Evolutionary conservation across 2,329 filamentous ascomycete genomes (phyloP).

Genomic region (Neocatenulostroma microsporum): DNA sequence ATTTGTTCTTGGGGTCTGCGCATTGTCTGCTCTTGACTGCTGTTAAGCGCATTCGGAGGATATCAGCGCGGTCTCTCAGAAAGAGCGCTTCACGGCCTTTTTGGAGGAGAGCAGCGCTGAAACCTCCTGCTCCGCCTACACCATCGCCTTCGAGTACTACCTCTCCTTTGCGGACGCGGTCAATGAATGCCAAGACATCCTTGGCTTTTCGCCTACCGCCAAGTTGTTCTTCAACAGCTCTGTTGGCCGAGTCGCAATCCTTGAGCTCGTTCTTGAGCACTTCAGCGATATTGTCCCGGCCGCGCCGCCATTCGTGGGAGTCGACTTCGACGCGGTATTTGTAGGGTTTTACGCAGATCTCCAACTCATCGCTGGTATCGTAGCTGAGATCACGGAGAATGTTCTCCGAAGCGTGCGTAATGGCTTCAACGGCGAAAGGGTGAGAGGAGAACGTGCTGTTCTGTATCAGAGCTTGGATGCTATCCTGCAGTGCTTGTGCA

Average conservation of each 20-base stretch:
- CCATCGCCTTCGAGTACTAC: slow-evolving; percentile 73
- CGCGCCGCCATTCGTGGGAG: slow-evolving; percentile 77
- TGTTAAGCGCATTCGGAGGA: slow-evolving; percentile 80
- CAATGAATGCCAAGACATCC: slow-evolving; percentile 86
- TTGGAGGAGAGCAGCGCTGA: slow-evolving; percentile 72
- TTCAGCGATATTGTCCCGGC: slow-evolving; percentile 70
- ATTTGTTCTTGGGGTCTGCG: slow-evolving; percentile 75
- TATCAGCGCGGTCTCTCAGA: slow-evolving; percentile 80
- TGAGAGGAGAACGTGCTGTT: slow-evolving; percentile 81
- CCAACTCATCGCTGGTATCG: slow-evolving; percentile 93
- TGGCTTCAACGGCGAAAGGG: slow-evolving; percentile 87
- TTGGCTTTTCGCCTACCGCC: slow-evolving; percentile 77
- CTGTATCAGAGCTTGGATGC: slow-evolving; percentile 70
- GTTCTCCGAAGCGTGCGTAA: slow-evolving; percentile 77
- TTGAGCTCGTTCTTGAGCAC: slow-evolving; percentile 82
- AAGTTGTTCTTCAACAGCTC: slow-evolving; percentile 65
- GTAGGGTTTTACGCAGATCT: slow-evolving; percentile 98
- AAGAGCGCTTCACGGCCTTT: slow-evolving; percentile 87
- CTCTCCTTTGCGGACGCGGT: slow-evolving; percentile 80
- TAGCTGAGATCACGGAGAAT: slow-evolving; percentile 94
- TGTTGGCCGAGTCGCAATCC: slow-evolving; percentile 72
- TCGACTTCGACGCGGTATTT: slow-evolving; percentile 97
- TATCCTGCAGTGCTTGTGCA: slow-evolving; percentile 73
- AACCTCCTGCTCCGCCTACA: slow-evolving; percentile 77
- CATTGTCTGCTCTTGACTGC: slow-evolving; percentile 91